Percentiles rank a stretch among this genome's conserved stretches.
Conservation (phyloP, 306 rosid species). For the Lathyrus oleraceus region DNA sequence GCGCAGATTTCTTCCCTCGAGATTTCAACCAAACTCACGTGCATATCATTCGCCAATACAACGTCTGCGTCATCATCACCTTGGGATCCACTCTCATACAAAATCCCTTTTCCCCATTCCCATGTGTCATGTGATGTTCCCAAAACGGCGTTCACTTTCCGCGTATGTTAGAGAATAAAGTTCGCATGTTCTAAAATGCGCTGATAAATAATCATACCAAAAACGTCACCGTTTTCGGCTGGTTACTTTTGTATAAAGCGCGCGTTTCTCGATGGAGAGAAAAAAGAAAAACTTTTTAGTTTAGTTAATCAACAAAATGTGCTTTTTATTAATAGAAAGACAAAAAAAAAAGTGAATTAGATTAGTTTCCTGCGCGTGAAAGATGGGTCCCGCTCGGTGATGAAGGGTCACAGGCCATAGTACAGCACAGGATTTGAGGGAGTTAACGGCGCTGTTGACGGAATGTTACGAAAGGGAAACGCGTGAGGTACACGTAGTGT, state of each 20-base stretch:
- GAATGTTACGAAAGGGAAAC: slow-evolving; percentile 13
- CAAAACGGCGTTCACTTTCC: neutral
- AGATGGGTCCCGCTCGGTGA: slow-evolving; percentile 17
- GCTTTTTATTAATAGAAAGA: neutral
- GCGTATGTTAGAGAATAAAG: neutral
- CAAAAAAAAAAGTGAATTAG: neutral
- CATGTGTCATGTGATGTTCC: neutral
- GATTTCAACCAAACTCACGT: slow-evolving; percentile 30
- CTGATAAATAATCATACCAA: neutral
- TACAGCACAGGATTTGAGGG: neutral
- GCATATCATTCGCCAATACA: slow-evolving; percentile 30
- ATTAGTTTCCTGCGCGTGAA: slow-evolving; percentile 21
- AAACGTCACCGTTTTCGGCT: slow-evolving; percentile 9
- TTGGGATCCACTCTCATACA: slow-evolving; percentile 32
- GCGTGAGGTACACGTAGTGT: neutral
- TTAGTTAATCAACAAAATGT: no score
- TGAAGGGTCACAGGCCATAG: neutral
- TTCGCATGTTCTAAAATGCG: slow-evolving; percentile 15
- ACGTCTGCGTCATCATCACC: neutral
- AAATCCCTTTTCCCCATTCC: slow-evolving; percentile 24
- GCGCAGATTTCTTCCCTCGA: neutral
- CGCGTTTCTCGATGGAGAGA: slow-evolving; percentile 15
- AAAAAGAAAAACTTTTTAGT: neutral
- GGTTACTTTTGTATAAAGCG: neutral
- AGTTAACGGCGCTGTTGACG: slow-evolving; percentile 1